These are phyloP conservation scores for Nepenthes alata DNA, from an alignment of 179 eudicot genomes.

Conservation along the genomic window DNA sequence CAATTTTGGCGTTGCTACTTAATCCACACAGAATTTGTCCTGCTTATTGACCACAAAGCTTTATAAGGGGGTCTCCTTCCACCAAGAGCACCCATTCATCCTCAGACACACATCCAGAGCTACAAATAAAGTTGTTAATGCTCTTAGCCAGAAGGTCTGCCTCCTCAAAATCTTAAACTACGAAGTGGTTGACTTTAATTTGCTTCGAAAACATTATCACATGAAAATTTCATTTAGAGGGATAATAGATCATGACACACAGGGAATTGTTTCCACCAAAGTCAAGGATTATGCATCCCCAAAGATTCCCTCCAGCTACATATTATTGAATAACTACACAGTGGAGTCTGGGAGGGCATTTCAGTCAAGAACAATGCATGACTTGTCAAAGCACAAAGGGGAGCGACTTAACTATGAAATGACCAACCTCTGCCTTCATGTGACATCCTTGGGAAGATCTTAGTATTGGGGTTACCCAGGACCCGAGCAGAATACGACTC, in stretches of 20 bases:
- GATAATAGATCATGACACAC: too few relatives aligned
- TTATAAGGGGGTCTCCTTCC: not conserved
- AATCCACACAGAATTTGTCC: too few relatives aligned
- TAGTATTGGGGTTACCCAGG: not conserved
- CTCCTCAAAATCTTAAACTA: not conserved
- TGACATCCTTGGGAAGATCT: not conserved
- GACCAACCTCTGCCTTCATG: not conserved
- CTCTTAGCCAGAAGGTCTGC: not conserved
- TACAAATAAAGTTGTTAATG: not conserved
- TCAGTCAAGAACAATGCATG: not conserved
- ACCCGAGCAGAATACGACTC: not conserved
- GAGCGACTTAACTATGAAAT: not conserved
- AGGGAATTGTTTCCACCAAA: not conserved
- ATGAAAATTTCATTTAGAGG: not conserved
- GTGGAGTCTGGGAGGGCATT: too few relatives aligned
- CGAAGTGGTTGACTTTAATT: not conserved
- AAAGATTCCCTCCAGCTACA: too few relatives aligned
- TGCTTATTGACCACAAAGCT: not conserved
- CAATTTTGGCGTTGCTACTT: not conserved
- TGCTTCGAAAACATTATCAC: not conserved
- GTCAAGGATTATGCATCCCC: not conserved
- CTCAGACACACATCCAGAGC: not conserved
- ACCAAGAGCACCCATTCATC: not conserved
- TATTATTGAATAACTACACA: too few relatives aligned
- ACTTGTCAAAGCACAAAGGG: not conserved